Percentiles rank a stretch among this genome's conserved stretches.
Evolutionary conservation across 2,329 filamentous ascomycete species (phyloP).

Genomic region (Lachnellula cervina): DNA sequence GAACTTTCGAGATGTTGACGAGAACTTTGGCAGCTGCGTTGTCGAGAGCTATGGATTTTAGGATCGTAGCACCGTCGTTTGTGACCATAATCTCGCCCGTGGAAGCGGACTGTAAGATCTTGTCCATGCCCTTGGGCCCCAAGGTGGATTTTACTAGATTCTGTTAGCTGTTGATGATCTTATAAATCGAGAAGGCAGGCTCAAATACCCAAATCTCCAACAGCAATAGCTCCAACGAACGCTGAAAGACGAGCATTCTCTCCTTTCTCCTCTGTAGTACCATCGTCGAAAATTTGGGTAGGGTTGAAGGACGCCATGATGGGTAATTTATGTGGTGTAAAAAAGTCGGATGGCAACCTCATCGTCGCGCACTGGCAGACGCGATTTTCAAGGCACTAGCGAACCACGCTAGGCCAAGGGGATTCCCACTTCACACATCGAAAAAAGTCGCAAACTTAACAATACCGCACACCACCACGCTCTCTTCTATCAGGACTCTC

Average conservation of each 20-base stretch:
- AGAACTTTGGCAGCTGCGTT: constrained; percentile 97
- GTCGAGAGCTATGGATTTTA: constrained; percentile 97
- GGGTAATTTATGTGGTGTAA: constrained; percentile 9
- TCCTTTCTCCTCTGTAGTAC: constrained; percentile 95
- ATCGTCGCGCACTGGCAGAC: constrained; percentile 7
- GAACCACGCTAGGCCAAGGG: constrained; percentile 1
- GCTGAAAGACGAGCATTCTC: constrained; percentile 98
- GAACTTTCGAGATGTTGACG: constrained; percentile 98
- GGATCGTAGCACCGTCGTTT: constrained; percentile 96
- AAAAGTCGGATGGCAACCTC: constrained; percentile 6
- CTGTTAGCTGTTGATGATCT: constrained; percentile 5
- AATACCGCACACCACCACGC: background rate
- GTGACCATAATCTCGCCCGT: constrained; percentile 98
- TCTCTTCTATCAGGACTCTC: background rate
- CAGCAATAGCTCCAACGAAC: constrained; percentile 96
- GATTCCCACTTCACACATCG: background rate
- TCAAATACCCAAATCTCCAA: constrained; percentile 65
- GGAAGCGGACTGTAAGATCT: constrained; percentile 65
- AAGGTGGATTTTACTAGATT: constrained; percentile 84
- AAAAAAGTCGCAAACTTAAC: background rate
- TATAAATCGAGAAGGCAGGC: constrained; percentile 4
- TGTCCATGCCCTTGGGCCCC: constrained; percentile 95
- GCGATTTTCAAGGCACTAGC: constrained; percentile 3
- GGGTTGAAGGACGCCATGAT: constrained; percentile 64
- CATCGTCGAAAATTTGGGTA: constrained; percentile 96